A percentile compares a stretch with the other conserved stretches of the same genome.
These are phyloP conservation scores for Eutrema japonicum DNA, from an alignment of 345 rosid species.

Conservation along the genomic window DNA sequence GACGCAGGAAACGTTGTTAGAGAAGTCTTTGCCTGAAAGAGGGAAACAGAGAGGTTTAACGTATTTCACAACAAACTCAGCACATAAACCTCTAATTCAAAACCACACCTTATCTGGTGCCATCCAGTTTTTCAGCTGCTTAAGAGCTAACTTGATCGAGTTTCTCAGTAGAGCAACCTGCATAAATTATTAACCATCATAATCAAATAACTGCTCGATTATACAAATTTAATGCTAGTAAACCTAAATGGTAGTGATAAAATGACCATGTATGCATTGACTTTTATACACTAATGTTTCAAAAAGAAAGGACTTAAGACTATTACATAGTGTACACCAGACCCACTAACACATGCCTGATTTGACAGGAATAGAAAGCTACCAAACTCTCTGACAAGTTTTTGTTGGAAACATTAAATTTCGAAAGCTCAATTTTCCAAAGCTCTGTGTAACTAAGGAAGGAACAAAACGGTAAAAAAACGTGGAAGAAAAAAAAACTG, in stretches of 20 bases:
- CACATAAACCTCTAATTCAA: neutral
- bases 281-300: neutral
- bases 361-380: slow-evolving; percentile 1
- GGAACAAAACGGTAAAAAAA: neutral
- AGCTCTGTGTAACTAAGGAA: neutral
- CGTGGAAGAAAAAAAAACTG: neutral
- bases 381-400: neutral
- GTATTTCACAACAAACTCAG: slow-evolving; percentile 12
- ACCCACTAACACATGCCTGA: neutral
- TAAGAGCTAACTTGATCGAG: slow-evolving; percentile 64
- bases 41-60: neutral
- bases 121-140: slow-evolving; percentile 81
- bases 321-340: neutral
- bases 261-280: neutral
- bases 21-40: slow-evolving; percentile 77
- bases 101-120: slow-evolving; percentile 66
- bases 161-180: slow-evolving; percentile 68
- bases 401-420: slow-evolving; percentile 14
- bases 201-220: neutral
- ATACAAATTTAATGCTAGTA: neutral
- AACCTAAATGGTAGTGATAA: neutral
- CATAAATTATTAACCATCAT: too few species aligned
- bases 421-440: neutral
- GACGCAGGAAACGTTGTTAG: slow-evolving; percentile 85
- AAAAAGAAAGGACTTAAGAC: neutral